Conservation (phyloP, 2,329 filamentous ascomycete species). For the Alternaria dauci region DNA sequence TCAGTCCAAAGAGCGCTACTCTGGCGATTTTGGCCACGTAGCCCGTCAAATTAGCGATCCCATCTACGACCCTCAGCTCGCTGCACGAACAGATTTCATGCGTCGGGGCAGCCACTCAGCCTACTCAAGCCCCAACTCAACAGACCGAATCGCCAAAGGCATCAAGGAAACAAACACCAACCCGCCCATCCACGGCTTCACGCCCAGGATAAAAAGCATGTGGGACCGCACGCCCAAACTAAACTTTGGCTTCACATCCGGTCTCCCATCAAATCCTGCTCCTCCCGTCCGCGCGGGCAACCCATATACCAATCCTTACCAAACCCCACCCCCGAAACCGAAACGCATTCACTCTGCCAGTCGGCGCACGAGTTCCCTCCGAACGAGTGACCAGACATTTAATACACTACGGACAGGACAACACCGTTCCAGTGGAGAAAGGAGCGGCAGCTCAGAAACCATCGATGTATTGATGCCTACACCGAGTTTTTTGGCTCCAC, state of each 20-base stretch:
- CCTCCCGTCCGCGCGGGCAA: conserved; percentile 41
- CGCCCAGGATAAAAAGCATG: conserved; percentile 46
- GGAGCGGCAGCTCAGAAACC: conserved; percentile 53
- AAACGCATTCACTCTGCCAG: conserved; percentile 26
- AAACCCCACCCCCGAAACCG: conserved; percentile 40
- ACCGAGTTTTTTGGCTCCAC: conserved; percentile 46
- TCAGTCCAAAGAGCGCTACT: conserved; percentile 43
- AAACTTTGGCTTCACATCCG: conserved; percentile 38
- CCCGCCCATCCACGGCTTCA: conserved; percentile 32
- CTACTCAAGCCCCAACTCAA: conserved; percentile 36
- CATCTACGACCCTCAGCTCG: conserved; percentile 49
- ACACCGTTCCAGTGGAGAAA: conserved; percentile 5
- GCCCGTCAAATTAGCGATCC: conserved; percentile 50
- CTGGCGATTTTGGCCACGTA: conserved; percentile 51
- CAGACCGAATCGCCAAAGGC: conserved; percentile 33
- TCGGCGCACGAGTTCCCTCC: conserved; percentile 26
- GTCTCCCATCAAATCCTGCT: conserved; percentile 29
- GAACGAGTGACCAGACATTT: conserved; percentile 20
- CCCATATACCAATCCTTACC: conserved; percentile 41
- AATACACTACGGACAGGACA: conserved; percentile 8
- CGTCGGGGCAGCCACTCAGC: conserved; percentile 41
- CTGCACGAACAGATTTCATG: conserved; percentile 50
- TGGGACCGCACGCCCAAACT: conserved; percentile 48
- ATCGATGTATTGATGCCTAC: conserved; percentile 56
- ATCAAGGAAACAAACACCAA: conserved; percentile 28